These are phyloP conservation scores for Leishmania braziliensis DNA, from an alignment of 208 protist species.

Conservation along the genomic window DNA sequence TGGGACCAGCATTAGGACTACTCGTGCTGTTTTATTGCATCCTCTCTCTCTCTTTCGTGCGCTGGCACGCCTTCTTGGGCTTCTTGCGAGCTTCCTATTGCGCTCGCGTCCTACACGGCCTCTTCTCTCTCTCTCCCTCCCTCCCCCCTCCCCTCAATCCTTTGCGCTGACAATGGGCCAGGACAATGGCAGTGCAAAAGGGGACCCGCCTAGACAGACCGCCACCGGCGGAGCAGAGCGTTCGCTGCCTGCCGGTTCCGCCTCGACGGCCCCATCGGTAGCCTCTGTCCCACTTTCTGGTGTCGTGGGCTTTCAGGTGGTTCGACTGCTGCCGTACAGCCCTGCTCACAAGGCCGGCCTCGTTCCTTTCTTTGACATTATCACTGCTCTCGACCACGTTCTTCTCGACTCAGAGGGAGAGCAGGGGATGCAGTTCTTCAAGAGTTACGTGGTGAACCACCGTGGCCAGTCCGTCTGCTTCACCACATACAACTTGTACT, in stretches of 20 bases:
- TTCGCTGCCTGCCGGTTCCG: background rate
- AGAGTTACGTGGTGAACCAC: conserved; percentile 47
- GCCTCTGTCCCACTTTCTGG: conserved; percentile 20
- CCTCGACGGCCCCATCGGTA: background rate
- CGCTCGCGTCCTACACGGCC: background rate
- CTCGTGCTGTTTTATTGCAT: background rate
- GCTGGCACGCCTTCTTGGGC: background rate
- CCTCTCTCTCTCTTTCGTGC: conserved; percentile 19
- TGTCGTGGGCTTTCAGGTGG: conserved; percentile 81
- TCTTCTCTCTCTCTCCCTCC: background rate
- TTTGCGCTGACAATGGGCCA: conserved; percentile 43
- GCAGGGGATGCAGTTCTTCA: conserved; percentile 53
- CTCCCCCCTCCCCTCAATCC: background rate
- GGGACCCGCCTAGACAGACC: background rate
- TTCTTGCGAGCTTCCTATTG: conserved; percentile 4
- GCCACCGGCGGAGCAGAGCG: background rate
- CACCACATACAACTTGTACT: conserved; percentile 70
- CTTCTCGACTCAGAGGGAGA: conserved; percentile 23
- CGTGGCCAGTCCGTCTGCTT: conserved; percentile 49
- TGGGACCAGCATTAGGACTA: background rate
- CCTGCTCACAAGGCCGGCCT: conserved; percentile 77
- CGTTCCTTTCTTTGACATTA: conserved; percentile 90
- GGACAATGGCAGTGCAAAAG: conserved; percentile 36
- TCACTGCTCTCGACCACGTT: conserved; percentile 69
- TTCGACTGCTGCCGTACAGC: conserved; percentile 71